Evolutionary conservation across 2,329 filamentous ascomycete genomes (phyloP).

Genomic region (Thyridium curvatum): DNA sequence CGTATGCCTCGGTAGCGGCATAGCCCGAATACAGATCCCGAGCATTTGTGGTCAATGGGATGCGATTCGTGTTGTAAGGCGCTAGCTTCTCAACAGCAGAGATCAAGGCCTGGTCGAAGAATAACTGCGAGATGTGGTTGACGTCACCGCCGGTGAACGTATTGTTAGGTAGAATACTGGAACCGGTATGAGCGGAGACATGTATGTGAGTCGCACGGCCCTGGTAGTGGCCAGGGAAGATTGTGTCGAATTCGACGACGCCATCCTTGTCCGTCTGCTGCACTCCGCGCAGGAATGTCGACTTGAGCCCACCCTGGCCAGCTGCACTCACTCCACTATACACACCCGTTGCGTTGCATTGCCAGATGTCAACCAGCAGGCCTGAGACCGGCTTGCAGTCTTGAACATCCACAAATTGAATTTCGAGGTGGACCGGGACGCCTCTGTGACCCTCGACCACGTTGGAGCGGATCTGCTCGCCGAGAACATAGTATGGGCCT

Average conservation of each 20-base stretch:
- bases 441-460: constrained; percentile 27
- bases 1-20: constrained; percentile 22
- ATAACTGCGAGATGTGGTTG: constrained; percentile 36
- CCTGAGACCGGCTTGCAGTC: constrained; percentile 31
- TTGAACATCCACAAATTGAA: constrained; percentile 38
- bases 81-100: constrained; percentile 25
- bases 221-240: constrained; percentile 36
- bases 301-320: constrained; percentile 25
- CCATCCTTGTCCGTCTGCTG: constrained; percentile 38
- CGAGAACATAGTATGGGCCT: constrained; percentile 37
- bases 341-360: constrained; percentile 37
- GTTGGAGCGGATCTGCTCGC: constrained; percentile 32
- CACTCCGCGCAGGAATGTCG: constrained; percentile 41
- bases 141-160: constrained; percentile 29
- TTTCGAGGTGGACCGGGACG: constrained; percentile 33
- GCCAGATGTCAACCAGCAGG: constrained; percentile 36
- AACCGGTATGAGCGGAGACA: constrained; percentile 20
- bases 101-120: constrained; percentile 30
- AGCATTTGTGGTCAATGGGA: constrained; percentile 18
- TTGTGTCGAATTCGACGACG: constrained; percentile 40
- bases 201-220: constrained; percentile 35
- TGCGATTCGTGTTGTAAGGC: constrained; percentile 30
- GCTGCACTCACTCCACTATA: constrained; percentile 28
- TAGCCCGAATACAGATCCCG: constrained; percentile 21
- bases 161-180: constrained; percentile 1